phyloP scores from a whole-genome alignment of 2,329 filamentous ascomycete genomes.

The Macrophomina phaseolina region DNA sequence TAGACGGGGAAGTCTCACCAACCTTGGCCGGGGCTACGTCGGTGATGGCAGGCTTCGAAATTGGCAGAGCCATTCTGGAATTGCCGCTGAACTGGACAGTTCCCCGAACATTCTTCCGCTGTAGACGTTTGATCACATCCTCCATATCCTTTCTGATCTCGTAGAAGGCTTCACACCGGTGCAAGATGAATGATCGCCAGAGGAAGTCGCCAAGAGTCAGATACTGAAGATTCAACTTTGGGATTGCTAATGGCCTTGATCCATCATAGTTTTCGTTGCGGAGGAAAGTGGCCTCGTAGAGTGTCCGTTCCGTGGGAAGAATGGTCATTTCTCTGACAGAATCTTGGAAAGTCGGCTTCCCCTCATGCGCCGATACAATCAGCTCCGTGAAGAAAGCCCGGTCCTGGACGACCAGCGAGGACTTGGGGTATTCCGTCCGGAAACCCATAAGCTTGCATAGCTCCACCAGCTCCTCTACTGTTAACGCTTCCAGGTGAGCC shows the following conservation, averaged over 20 bases:
- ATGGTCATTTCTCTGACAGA: conserved; percentile 71
- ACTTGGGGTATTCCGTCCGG: conserved; percentile 79
- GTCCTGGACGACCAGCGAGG: conserved; percentile 67
- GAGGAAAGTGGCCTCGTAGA: conserved; percentile 80
- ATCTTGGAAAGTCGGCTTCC: conserved; percentile 82
- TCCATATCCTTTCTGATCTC: conserved; percentile 92
- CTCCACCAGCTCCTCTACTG: conserved; percentile 73
- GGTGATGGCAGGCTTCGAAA: conserved; percentile 82
- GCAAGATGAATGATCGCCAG: conserved; percentile 91
- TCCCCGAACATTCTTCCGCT: conserved; percentile 58
- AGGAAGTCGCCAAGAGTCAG: conserved; percentile 93
- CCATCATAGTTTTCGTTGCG: conserved; percentile 88
- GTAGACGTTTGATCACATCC: conserved; percentile 76
- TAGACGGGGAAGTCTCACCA: conserved; percentile 80
- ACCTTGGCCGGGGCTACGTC: conserved; percentile 85
- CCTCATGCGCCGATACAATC: conserved; percentile 76
- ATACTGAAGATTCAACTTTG: conserved; percentile 95
- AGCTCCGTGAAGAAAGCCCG: conserved; percentile 73
- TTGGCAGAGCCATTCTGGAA: conserved; percentile 89
- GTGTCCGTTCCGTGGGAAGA: conserved; percentile 79
- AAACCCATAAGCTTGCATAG: conserved; percentile 77
- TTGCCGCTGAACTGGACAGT: conserved; percentile 77
- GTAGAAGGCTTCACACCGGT: conserved; percentile 90
- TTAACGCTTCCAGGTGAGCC: conserved; percentile 73
- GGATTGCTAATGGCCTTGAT: conserved; percentile 83